Base-by-base conservation (phyloP, 192 early-diverging fungal species). In the Linnemannia exigua region DNA sequence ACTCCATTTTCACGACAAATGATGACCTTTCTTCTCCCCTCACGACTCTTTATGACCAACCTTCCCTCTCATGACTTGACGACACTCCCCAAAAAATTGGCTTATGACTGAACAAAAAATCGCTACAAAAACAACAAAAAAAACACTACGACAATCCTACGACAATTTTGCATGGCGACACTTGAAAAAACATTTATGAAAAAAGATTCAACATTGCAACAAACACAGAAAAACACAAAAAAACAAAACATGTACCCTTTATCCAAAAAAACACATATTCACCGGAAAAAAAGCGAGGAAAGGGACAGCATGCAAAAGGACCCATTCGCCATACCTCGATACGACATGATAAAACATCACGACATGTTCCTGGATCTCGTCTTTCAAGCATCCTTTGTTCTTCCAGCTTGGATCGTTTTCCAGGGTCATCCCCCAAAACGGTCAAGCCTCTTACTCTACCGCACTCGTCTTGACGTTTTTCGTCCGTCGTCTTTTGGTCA, bases 281-380 rank as follows among this genome's bases (percentile, higher is more conserved):
- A 52, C 51, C 58, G 58, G 58, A 63, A 31, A 61, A 61, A 63
- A 63, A 63, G 31, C 54, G 58, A 63, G 58, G 58, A 63, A 28
- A 12, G 31, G 28, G 41, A 44, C 58, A 11, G 28, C 28, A 28
- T 14, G 12, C 58, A 63, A 28, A 11, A 15, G 12, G 28, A 50
- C 15, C 15, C 14, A 31, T 31, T 14, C 28, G 58, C 58, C 58
- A 31, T 31, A 12, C 25, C 31, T 31, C 58, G 28, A 31, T 14
- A 6, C 41, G 41, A 44, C 22, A 31, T 25, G 58, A 58, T 44
- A 9, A 44, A 9, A 44, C 41, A 44, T 44, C 9, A 31, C 28
- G 25, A 63, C n/a, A 63, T 3, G 3, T 11, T 61, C 28, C 11
- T 63, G 52, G n/a, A 54, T 7, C n/a, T n/a, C 22, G 52, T n/a